phyloP scores from a whole-genome alignment of 2,329 filamentous ascomycete species.

The Colletotrichum spaethianum region DNA sequence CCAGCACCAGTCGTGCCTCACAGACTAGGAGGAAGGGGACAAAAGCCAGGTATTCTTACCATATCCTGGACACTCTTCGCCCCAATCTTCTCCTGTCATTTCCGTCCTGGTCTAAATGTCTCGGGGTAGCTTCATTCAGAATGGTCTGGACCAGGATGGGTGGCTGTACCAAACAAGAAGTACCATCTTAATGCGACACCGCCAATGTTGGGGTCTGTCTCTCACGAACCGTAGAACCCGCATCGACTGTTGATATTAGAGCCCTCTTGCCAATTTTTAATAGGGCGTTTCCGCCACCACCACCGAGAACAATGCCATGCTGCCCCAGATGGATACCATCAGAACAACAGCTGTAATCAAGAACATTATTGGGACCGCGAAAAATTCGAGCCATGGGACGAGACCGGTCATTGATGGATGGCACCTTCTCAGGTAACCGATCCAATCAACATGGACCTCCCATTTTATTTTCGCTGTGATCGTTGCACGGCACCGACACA shows the following conservation, averaged over 20 bases:
- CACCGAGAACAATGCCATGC: background rate
- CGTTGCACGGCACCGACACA: background rate
- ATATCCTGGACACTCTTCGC: conserved; percentile 12
- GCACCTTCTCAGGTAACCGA: background rate
- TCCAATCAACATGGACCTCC: background rate
- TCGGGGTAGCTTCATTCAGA: conserved; percentile 4
- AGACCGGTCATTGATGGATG: background rate
- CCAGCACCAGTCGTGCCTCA: conserved; percentile 10
- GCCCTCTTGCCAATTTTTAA: background rate
- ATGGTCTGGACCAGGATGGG: background rate
- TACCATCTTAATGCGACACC: background rate
- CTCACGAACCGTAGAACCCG: background rate
- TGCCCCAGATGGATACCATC: background rate
- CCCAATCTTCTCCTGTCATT: conserved; percentile 25
- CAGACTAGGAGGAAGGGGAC: conserved; percentile 36
- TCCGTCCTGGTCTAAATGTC: conserved; percentile 18
- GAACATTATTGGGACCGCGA: background rate
- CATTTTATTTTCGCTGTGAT: background rate
- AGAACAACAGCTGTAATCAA: background rate
- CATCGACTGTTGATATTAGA: background rate
- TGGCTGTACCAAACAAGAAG: background rate
- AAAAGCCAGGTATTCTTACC: conserved; percentile 14
- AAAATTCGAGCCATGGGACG: background rate
- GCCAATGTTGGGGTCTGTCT: conserved; percentile 11
- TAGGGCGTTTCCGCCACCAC: background rate